phyloP scores from a whole-genome alignment of 495 filamentous ascomycete genomes.

The Penicillium taxi region DNA sequence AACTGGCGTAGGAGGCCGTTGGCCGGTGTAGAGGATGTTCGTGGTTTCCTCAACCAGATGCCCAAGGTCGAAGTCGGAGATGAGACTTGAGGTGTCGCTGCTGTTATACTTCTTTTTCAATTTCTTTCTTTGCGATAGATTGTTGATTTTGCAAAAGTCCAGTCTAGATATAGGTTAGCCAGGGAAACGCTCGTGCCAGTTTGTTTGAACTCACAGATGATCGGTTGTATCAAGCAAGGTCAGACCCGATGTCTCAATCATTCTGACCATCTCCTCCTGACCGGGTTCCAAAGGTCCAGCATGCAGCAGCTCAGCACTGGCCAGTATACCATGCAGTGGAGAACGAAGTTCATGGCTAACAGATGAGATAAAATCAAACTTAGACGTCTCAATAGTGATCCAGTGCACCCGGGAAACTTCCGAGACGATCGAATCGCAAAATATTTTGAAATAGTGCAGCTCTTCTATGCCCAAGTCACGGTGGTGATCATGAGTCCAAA shows the following conservation, averaged over 20 bases:
- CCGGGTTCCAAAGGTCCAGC: constrained; percentile 43
- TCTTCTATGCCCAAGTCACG: constrained; percentile 38
- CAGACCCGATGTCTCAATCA: constrained; percentile 56
- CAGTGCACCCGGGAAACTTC: constrained; percentile 49
- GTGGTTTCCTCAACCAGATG: constrained; percentile 51
- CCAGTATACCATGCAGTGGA: constrained; percentile 62
- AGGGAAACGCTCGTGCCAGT: background rate
- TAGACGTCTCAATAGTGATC: constrained; percentile 44
- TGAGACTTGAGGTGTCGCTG: constrained; percentile 11
- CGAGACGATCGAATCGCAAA: constrained; percentile 54
- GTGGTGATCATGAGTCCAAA: constrained; percentile 46
- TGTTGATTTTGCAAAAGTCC: constrained; percentile 53
- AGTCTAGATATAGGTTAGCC: constrained; percentile 16
- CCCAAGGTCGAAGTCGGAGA: constrained; percentile 38
- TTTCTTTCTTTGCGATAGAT: constrained; percentile 11
- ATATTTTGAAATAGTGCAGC: constrained; percentile 47
- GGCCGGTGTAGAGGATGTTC: constrained; percentile 50
- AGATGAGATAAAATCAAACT: constrained; percentile 63
- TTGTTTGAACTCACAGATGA: constrained; percentile 43
- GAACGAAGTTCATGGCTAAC: constrained; percentile 68
- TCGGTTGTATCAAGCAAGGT: constrained; percentile 65
- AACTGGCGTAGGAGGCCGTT: constrained; percentile 4
- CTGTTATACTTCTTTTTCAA: background rate
- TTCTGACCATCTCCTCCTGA: constrained; percentile 52
- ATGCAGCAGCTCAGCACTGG: constrained; percentile 55